Base-by-base conservation (phyloP, 2,329 filamentous ascomycete genomes). In the Chaetomium olivaceum region DNA sequence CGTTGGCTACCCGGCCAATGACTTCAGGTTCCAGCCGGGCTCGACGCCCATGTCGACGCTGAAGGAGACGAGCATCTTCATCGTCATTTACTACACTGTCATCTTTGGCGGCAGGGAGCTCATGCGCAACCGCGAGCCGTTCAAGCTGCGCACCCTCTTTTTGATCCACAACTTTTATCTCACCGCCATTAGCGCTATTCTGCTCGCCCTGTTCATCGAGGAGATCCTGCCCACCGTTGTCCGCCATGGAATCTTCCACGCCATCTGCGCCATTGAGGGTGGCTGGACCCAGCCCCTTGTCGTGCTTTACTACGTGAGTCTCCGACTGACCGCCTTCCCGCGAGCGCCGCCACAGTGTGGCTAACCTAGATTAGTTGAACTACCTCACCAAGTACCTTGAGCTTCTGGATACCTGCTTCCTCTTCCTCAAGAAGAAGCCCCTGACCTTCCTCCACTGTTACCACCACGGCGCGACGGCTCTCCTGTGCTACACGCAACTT, bases 381-480 rank as follows among this genome's bases (percentile, higher is more conserved):
- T 64, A 67, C 64, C 65, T 66, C 43, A 98, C 93, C 81, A 98
- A 98, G 81, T 98, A 97, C 80, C 87, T 97, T 72, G 94, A 98
- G 81, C 85, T 98, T 71, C 83, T 98, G 73, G 94, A 98, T 80
- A 98, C 94, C 67, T 89, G 94, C 77, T 98, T 98, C 86, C 85
- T 98, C 64, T 95, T 97, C 83, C 87, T 98, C 79, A 98, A 98
- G 90, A 98, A 98, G 90, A 98, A 98, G 90, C 94, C 94, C 62
- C 82, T 97, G 78, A 97, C 95, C 76, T 98, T 98, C 89, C 91
- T 98, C 73, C 94, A 98, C 87, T 97, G 92, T 82, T 98, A 98
- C 82, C 94, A 98, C 85, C 94, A 98, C 79, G 94, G 94, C 76
- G 94, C 94, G 63, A 98, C 94, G 65, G 94, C 94, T 73, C 89